Evolutionary conservation across 768 basidiomycete species (phyloP), one percentile per base, ranked within the genome.

Genomic region (Mycena maculata): DNA sequence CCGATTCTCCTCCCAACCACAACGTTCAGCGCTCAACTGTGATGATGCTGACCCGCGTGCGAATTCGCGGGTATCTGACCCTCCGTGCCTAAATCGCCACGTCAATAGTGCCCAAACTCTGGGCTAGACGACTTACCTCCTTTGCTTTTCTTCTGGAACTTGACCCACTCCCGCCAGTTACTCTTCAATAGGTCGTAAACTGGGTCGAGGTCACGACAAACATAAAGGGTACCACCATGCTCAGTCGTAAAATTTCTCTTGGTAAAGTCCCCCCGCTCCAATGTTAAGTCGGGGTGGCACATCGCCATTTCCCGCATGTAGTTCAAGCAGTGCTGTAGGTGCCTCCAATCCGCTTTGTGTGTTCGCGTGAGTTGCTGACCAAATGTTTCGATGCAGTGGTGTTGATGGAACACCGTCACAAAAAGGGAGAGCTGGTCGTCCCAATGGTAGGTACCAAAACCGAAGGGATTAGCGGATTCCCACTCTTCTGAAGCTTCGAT

Each of bases 271-370:
- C 56, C 76, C 0, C 73, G 76, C 41, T 80, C 79, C 31, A 80
- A 63, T 8, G 77, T 79, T 27, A 74, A 49, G 67, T 81, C 80
- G 20, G 79, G 76, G 22, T 68, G 64, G 56, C 79, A 80, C 41
- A 80, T 69, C 1, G 72, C 45, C 73, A 72, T 76, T 64, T 75
- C 66, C n/a, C 79, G 72, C 49, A 80, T 50, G 66, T 79, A 80
- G 48, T 80, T 78, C 58, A 81, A 28, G 53, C 79, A 80, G 57
- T 81, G 79, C 49, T 65, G 64, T 8, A 65, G 13, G 36, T 65
- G 64, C 11, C 28, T 22, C 65, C 65, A 54, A 23, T 60, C 47
- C 1, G n/a, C 30, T 66, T 39, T 64, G 16, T 22, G 44, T 36
- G 28, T 31, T 12, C 45, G 65, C 10, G 45, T 58, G 38, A 64